Conservation (phyloP, 768 basidiomycete species). For the Gloeopeniophorella convolvens region DNA sequence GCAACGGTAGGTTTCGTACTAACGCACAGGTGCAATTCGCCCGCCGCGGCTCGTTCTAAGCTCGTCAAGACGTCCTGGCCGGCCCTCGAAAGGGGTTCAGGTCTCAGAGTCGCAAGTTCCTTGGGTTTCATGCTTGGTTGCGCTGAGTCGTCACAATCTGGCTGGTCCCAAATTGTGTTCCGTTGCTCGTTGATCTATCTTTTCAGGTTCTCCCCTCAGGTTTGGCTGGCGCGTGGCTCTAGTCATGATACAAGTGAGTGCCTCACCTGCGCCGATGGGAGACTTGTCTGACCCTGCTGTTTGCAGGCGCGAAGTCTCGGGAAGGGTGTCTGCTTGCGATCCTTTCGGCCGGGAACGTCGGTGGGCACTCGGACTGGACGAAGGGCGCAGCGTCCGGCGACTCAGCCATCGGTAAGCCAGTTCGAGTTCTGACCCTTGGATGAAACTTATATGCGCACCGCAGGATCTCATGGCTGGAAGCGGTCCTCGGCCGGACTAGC, state of each 20-base stretch:
- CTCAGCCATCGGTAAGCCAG: background rate
- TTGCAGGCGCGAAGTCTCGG: slow-evolving; percentile 1
- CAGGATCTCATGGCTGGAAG: background rate
- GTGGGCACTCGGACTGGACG: background rate
- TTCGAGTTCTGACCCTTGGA: background rate
- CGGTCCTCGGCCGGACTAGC: slow-evolving; percentile 4
- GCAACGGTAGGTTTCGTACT: background rate
- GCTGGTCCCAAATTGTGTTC: background rate
- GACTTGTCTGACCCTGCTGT: background rate
- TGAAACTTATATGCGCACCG: background rate
- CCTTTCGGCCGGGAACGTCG: slow-evolving; percentile 12
- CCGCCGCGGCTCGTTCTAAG: slow-evolving; percentile 4
- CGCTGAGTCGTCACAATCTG: too few species aligned
- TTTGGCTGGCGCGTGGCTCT: background rate
- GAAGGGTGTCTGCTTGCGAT: background rate
- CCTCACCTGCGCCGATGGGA: background rate
- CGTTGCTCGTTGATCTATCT: background rate
- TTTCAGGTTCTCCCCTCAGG: background rate
- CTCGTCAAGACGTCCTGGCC: background rate
- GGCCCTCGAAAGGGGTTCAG: too few species aligned
- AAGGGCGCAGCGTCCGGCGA: background rate
- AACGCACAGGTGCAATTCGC: too few species aligned
- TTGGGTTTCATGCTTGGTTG: too few species aligned
- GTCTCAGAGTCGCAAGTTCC: too few species aligned
- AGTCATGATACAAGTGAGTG: background rate